Evolutionary conservation across 2,329 filamentous ascomycete genomes (phyloP), one percentile per base, ranked within the genome.

Genomic region (Pyrenophora tritici-repentis): DNA sequence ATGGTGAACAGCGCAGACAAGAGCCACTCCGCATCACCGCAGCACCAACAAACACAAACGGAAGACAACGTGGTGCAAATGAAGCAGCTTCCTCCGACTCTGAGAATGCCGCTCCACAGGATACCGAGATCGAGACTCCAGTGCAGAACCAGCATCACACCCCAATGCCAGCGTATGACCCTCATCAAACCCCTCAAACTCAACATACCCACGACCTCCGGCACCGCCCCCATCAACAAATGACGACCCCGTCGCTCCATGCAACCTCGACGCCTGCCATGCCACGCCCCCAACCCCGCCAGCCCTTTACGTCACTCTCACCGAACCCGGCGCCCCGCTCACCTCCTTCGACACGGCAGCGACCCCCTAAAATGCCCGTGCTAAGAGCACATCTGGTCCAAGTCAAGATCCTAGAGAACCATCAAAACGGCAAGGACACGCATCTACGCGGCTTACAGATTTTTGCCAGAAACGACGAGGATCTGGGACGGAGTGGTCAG

Each of bases 401-500:
- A 73, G 86, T 97, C 67, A 86, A 89, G 61, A 87, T 99, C 41
- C 83, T 93, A 43, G 94, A 97, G 76, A 99, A 99, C 69, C 94
- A 99, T 73, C 94, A 99, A 76, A 99, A 99, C 72, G 94, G 94
- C 58, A 99, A 99, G 73, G 94, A 99, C 72, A 99, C 94, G n/a
- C 94, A 99, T 78, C 83, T 99, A 18, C 83, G 94, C 13, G 93
- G 91, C 2, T 83, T 99, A 73, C 95, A 96, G 76, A 88, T 97
- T 8, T 99, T 86, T 66, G 81, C 84, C 3, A 62, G 70, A 43
- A 79, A 81, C 38, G 63, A 64, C 6, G 69, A 71, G 18, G 50
- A 49, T 12, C 26, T 29, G 26, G 13, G 56, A 42, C 38, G 33
- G 14, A 22, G 31, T 16, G 17, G 24, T 9, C 8, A 45, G 20